A percentile compares a stretch with the other conserved stretches of the same genome.
Evolutionary conservation across 2,329 filamentous ascomycete genomes (phyloP).

Genomic region (Neocatenulostroma microsporum): DNA sequence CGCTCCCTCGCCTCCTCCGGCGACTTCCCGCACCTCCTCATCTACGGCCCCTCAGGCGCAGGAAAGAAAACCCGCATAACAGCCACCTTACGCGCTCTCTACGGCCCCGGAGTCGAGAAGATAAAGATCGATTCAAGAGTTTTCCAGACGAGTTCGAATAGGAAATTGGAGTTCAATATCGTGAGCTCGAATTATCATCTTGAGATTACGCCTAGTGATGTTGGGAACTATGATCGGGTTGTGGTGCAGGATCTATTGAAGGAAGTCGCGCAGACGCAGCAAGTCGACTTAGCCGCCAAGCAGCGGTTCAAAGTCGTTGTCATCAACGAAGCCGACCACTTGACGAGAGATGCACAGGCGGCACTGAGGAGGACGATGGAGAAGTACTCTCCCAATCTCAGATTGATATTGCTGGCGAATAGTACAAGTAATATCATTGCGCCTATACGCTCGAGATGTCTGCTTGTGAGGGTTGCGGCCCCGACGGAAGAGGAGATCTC

Average conservation of each 20-base stretch:
- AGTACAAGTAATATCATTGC: slow-evolving; percentile 98
- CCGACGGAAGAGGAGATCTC: slow-evolving; percentile 82
- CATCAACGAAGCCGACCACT: slow-evolving; percentile 95
- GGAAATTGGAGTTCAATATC: slow-evolving; percentile 99
- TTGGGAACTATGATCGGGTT: slow-evolving; percentile 91
- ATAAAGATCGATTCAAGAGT: slow-evolving; percentile 98
- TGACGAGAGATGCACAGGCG: slow-evolving; percentile 90
- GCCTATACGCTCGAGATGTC: slow-evolving; percentile 85
- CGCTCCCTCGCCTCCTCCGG: slow-evolving; percentile 86
- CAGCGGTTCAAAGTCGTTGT: slow-evolving; percentile 98
- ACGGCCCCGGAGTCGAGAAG: slow-evolving; percentile 95
- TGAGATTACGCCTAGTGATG: slow-evolving; percentile 95
- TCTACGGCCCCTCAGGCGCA: slow-evolving; percentile 92
- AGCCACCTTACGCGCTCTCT: slow-evolving; percentile 88
- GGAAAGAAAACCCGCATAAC: slow-evolving; percentile 98
- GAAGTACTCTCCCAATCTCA: slow-evolving; percentile 93
- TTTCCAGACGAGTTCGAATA: slow-evolving; percentile 87
- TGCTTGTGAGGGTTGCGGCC: slow-evolving; percentile 85
- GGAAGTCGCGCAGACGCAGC: slow-evolving; percentile 96
- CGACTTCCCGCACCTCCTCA: slow-evolving; percentile 94
- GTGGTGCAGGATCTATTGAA: slow-evolving; percentile 94
- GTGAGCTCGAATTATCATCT: slow-evolving; percentile 95
- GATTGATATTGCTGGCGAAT: slow-evolving; percentile 86
- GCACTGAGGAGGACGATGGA: slow-evolving; percentile 95
- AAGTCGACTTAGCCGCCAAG: slow-evolving; percentile 85